Evolutionary conservation across 2,329 filamentous ascomycete species (phyloP).

Genomic region (Hypoxylon sp.): DNA sequence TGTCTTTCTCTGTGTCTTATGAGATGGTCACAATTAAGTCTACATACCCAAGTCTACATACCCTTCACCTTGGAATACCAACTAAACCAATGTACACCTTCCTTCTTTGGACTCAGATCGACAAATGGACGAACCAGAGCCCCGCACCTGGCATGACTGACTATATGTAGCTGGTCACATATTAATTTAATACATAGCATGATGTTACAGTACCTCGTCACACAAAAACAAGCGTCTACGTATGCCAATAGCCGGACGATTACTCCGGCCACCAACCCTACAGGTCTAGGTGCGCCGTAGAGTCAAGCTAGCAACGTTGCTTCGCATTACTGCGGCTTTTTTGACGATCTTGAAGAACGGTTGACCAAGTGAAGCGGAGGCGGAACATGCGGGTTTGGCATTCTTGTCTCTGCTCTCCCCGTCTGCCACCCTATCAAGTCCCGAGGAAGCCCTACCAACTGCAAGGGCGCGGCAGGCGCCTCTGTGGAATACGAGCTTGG

Average conservation of each 20-base stretch:
- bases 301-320: conserved; percentile 20
- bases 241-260: conserved; percentile 21
- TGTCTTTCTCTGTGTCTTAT: neutral
- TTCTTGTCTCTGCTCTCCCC: conserved; percentile 10
- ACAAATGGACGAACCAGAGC: conserved; percentile 39
- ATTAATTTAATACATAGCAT: conserved; percentile 21
- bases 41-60: no score
- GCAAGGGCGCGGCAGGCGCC: conserved; percentile 37
- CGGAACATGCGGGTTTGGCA: conserved; percentile 23
- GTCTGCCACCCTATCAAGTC: conserved; percentile 15
- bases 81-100: conserved; percentile 40
- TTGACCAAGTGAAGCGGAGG: conserved; percentile 4
- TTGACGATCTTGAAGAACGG: conserved; percentile 6
- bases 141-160: conserved; percentile 25
- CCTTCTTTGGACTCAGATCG: conserved; percentile 37
- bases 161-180: conserved; percentile 20
- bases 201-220: conserved; percentile 25
- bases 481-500: conserved; percentile 44
- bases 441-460: conserved; percentile 17
- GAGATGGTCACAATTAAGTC: conserved; percentile 6
- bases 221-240: conserved; percentile 22
- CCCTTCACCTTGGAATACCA: conserved; percentile 12
- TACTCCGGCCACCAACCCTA: conserved; percentile 14
- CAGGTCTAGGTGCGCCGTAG: neutral
- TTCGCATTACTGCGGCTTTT: conserved; percentile 10